Evolutionary conservation across 2,329 filamentous ascomycete genomes (phyloP).

Genomic region (Stagonosporopsis vannaccii): DNA sequence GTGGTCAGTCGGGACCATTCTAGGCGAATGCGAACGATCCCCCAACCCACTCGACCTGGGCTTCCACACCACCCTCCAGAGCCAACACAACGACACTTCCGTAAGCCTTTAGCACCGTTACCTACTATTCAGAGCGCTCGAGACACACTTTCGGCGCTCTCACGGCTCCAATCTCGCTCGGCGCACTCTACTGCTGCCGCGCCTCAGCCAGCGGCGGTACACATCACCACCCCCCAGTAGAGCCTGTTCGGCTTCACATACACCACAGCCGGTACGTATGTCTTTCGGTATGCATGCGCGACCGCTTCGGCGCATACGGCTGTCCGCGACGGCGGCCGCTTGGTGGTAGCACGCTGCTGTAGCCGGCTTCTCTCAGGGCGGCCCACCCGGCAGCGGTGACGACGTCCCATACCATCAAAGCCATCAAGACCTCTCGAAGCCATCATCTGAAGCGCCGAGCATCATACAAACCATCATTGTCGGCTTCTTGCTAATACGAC

Average conservation of each 20-base stretch:
- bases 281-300: slow-evolving; percentile 41
- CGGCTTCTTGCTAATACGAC: slow-evolving; percentile 32
- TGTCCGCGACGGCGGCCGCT: slow-evolving; percentile 27
- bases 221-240: slow-evolving; percentile 41
- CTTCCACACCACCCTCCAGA: slow-evolving; percentile 32
- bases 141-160: slow-evolving; percentile 22
- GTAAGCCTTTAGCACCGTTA: slow-evolving; percentile 34
- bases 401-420: slow-evolving; percentile 33
- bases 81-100: slow-evolving; percentile 32
- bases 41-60: slow-evolving; percentile 24
- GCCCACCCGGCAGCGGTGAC: slow-evolving; percentile 42
- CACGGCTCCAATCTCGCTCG: slow-evolving; percentile 22
- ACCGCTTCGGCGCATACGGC: slow-evolving; percentile 29
- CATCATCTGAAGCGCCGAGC: slow-evolving; percentile 29
- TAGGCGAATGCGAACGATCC: slow-evolving; percentile 33
- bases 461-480: slow-evolving; percentile 28
- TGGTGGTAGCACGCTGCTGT: slow-evolving; percentile 32
- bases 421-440: slow-evolving; percentile 26
- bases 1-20: slow-evolving; percentile 25
- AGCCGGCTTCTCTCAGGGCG: slow-evolving; percentile 40
- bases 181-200: slow-evolving; percentile 39
- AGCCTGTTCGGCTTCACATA: slow-evolving; percentile 33
- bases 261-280: slow-evolving; percentile 44
- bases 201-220: slow-evolving; percentile 46
- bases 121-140: slow-evolving; percentile 23